Conservation (phyloP, 2,329 filamentous ascomycete species). For the Madurella fahalii region DNA sequence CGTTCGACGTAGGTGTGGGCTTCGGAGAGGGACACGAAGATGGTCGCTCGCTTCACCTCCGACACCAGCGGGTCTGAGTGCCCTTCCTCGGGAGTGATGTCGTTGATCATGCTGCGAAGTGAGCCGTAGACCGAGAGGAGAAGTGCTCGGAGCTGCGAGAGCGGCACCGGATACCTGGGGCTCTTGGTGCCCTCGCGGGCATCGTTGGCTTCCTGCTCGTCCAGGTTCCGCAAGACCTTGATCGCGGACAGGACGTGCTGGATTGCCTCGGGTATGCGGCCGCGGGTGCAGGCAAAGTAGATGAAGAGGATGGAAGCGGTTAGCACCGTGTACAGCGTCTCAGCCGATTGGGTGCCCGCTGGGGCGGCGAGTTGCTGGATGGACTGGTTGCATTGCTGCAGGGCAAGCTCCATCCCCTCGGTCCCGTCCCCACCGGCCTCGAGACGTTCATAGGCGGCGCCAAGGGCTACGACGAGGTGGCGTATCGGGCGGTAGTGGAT, state of each 20-base stretch:
- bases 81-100: background rate
- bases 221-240: slow-evolving; percentile 15
- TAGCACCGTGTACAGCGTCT: slow-evolving; percentile 12
- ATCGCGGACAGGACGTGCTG: slow-evolving; percentile 17
- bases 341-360: slow-evolving; percentile 1
- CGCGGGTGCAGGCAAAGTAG: slow-evolving; percentile 18
- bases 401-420: slow-evolving; percentile 6
- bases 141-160: slow-evolving; percentile 12
- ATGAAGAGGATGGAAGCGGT: slow-evolving; percentile 21
- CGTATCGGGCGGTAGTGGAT: slow-evolving; percentile 19
- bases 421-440: background rate
- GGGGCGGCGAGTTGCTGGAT: slow-evolving; percentile 7
- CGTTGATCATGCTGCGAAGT: slow-evolving; percentile 17
- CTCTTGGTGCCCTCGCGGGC: background rate
- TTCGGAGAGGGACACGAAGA: slow-evolving; percentile 16
- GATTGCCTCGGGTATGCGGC: slow-evolving; percentile 16
- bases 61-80: slow-evolving; percentile 4
- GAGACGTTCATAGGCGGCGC: slow-evolving; percentile 19
- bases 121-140: slow-evolving; percentile 18
- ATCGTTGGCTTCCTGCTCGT: background rate
- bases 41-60: slow-evolving; percentile 8
- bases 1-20: slow-evolving; percentile 18
- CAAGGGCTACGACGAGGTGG: slow-evolving; percentile 20
- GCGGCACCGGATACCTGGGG: slow-evolving; percentile 8
- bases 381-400: slow-evolving; percentile 18